Evolutionary conservation across 2,329 filamentous ascomycete genomes (phyloP), one percentile per base, ranked within the genome.

Genomic region (Decorospora gaudefroyi): DNA sequence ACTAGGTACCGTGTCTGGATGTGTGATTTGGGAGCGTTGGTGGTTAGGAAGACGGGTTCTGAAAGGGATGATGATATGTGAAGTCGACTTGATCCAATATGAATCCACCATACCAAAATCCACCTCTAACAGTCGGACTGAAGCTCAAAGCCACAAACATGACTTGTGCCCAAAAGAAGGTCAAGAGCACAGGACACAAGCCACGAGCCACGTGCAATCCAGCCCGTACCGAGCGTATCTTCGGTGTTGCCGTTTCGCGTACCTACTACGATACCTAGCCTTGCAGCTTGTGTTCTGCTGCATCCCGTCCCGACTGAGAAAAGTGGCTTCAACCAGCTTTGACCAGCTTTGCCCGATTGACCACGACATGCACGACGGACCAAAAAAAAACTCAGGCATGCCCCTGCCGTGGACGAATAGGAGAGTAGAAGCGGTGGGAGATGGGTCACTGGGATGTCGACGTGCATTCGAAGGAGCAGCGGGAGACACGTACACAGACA

Each of bases 401-500:
- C 26, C n/a, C 10, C 16, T 11, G 17, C 31, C 9, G 15, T 39
- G 13, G 38, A 31, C 49, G 49, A 57, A 53, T 55, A 19, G 18
- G 41, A 16, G 13, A 22, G 18, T 12, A 30, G 36, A 51, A 40
- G 33, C n/a, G 35, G 21, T 15, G 10, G n/a, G 37, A 29, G 46
- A 46, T 44, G 46, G 42, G 40, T 46, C 43, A 40, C 44, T 29
- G 43, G 44, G 46, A 29, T 38, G 23, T 16, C 22, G 29, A 12
- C 36, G 29, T 50, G 51, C 48, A 56, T 39, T 15, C 17, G 41
- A 27, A 37, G 39, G 30, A 39, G 42, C 46, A 39, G 45, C 36
- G 51, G 39, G 30, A 39, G 42, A 49, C 42, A 47, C 36, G 51
- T 51, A 51, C n/a, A n/a, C n/a, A n/a, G n/a, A n/a, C n/a, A n/a